A percentile compares a stretch with the other conserved stretches of the same genome.
These are phyloP conservation scores for Acacia melanoxylon DNA, from an alignment of 306 rosid genomes.

Conservation along the genomic window DNA sequence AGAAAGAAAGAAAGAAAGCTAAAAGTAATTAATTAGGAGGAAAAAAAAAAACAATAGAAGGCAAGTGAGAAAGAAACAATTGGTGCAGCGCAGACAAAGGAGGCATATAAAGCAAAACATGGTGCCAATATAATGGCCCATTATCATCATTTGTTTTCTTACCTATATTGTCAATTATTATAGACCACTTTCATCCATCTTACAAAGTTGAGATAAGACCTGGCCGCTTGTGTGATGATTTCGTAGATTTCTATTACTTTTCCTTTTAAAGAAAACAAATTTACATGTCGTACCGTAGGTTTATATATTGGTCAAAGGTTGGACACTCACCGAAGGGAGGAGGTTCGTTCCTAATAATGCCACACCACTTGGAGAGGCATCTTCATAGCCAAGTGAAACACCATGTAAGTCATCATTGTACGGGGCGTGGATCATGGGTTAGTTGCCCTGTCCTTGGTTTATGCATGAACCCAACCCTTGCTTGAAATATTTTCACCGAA, in stretches of 20 bases:
- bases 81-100: conserved; percentile 42
- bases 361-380: no score
- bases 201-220: conserved; percentile 31
- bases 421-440: no score
- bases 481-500: no score
- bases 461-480: no score
- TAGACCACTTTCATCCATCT: conserved; percentile 39
- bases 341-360: no score
- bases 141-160: conserved; percentile 38
- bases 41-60: neutral
- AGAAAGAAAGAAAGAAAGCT: neutral
- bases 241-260: conserved; percentile 10
- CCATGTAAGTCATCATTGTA: no score
- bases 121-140: conserved; percentile 60
- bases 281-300: no score
- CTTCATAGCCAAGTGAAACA: no score
- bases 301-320: no score
- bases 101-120: conserved; percentile 39
- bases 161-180: conserved; percentile 34
- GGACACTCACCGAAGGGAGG: no score
- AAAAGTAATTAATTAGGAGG: conserved; percentile 22
- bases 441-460: no score
- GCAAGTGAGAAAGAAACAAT: conserved; percentile 33
- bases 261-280: neutral
- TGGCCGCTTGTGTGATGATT: conserved; percentile 25